Evolutionary conservation across 345 rosid genomes (phyloP), one percentile per base, ranked within the genome.

Genomic region (Capsella bursapastoris): DNA sequence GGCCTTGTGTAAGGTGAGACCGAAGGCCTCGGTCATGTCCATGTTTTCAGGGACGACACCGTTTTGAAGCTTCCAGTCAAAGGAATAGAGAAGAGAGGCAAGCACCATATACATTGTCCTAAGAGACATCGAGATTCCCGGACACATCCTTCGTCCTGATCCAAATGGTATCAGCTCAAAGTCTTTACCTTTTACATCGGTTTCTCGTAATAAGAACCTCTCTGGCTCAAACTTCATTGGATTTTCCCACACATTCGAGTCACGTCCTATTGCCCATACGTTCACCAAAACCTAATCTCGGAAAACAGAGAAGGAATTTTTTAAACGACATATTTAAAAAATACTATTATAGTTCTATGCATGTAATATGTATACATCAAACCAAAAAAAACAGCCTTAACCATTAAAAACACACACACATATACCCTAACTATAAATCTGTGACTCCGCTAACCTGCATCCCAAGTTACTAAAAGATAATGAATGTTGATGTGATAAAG

Each of bases 31-130:
- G 1, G 57, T 27, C 86, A 81, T 82, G 82, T 84, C 84, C 7
- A 84, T 27, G 38, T 84, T 65, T 4, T 77, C 70, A 8, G 61
- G 53, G 38, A 29, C 66, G 74, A 25, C 58, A 22, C 82, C 84
- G 6, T 48, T 45, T 10, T 76, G 81, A 6, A 77, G 73, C 2
- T 74, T 67, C 89, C 87, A 86, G 43, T 86, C 82, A 68, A 86
- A 86, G 34, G 76, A 69, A 53, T 77, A 78, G 59, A 85, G 53
- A 18, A 85, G 70, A 43, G 81, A 68, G 41, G 76, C 87, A 82
- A 89, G 73, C 71, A 81, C 76, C 44, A 80, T 4, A 25, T 62
- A 73, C 43, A 89, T 5, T 82, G 82, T 82, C 57, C 67, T 75
- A 8, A 58, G 37, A 4, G 79, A 87, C 56, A 85, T 28, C 0